A percentile compares a stretch with the other conserved stretches of the same genome.
Conservation (phyloP, 2,329 filamentous ascomycete species). For the Botrytis aclada region DNA sequence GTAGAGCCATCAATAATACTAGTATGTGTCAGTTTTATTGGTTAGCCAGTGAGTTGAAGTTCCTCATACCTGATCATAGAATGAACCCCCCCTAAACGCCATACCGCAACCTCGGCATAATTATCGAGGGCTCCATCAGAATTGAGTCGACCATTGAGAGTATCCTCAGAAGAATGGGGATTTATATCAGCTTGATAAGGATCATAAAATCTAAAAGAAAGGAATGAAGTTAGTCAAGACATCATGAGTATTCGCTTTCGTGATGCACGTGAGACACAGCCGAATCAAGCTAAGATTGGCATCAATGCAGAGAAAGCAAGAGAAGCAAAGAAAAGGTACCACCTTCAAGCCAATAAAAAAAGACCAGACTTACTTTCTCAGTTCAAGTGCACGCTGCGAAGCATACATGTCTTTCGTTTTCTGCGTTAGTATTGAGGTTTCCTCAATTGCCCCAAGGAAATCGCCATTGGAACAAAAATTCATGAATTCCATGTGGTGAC, state of each 20-base stretch:
- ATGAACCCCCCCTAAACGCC: conserved; percentile 39
- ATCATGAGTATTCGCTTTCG: not conserved
- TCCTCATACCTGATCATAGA: conserved; percentile 34
- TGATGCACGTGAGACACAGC: not conserved
- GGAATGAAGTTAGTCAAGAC: not conserved
- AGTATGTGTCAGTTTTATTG: not conserved
- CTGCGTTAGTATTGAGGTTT: conserved; percentile 20
- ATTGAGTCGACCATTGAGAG: conserved; percentile 32
- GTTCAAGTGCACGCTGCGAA: conserved; percentile 30
- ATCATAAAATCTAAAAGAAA: conserved; percentile 31
- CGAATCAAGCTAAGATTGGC: not conserved
- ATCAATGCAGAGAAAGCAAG: not conserved
- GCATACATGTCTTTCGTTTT: conserved; percentile 24
- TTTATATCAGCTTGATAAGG: conserved; percentile 22
- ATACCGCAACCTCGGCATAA: conserved; percentile 47
- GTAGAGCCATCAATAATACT: conserved; percentile 22
- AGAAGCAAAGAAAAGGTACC: not conserved
- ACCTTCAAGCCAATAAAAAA: not conserved
- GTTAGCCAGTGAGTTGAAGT: not conserved
- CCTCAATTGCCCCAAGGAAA: not conserved
- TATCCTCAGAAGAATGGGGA: conserved; percentile 13
- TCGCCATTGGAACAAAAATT: not conserved
- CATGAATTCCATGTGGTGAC: conserved; percentile 5
- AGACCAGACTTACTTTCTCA: conserved; percentile 32
- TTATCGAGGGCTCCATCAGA: conserved; percentile 38